Base-by-base conservation (phyloP, 1,284 basidiomycete genomes). In the Irpex sp. region DNA sequence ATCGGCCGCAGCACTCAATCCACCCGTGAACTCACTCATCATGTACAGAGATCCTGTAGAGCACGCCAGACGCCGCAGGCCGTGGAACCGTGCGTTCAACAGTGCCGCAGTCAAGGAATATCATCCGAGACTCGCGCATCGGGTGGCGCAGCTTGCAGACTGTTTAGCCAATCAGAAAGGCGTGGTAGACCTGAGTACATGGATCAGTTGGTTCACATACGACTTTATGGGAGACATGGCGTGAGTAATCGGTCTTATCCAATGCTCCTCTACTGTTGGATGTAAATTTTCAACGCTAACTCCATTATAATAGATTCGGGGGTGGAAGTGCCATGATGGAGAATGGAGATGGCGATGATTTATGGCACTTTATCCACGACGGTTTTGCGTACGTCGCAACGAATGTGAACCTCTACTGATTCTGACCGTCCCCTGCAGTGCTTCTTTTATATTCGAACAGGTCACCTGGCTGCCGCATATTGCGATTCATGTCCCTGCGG, bases 381-480 rank as follows among this genome's bases (percentile, higher is more conserved):
- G 59, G 55, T n/a, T n/a, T 63, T 6, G 46, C 17, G 59, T 61
- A 60, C 31, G 31, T 15, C 55, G 21, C 26, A 3, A n/a, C 11
- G 0, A 3, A n/a, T 9, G 21, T 51, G 11, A 19, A 9, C 3
- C 1, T 19, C 2, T 9, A 3, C 19, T 19, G 26, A 50, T 7
- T 11, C 43, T 46, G 37, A 15, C 61, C 53, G 21, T 36, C 55
- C 31, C 19, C 33, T 1, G 15, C 36, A 57, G 55, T 15, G n/a
- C 21, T 6, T 11, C 31, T 2, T 19, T 13, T 2, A 11, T 66
- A 7, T 67, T 65, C 59, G 69, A 65, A 19, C 67, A 71, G 51
- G 59, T 69, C 15, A 68, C 70, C 53, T 71, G 70, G 70, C 50
- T 68, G 26, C 65, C 66, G 33, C 63, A 67, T 51, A 70, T 67